Evolutionary conservation across 2,329 filamentous ascomycete species (phyloP).

Genomic region (Acrocalymma vagum): DNA sequence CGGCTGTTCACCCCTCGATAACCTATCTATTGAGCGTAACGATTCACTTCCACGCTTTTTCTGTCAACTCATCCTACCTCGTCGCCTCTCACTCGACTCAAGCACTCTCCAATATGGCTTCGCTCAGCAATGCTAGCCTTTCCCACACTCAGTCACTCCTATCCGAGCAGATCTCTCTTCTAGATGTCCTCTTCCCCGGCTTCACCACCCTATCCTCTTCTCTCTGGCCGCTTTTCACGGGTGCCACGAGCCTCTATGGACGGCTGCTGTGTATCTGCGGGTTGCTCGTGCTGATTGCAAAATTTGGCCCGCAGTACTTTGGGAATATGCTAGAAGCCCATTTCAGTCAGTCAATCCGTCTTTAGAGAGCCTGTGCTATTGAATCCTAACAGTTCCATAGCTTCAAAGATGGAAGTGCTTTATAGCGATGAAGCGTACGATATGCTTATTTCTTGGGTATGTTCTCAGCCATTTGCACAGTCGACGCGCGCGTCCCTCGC

Average conservation of each 20-base stretch:
- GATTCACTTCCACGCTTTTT: no score
- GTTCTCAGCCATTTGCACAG: conserved; percentile 11
- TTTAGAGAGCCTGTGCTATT: conserved; percentile 3
- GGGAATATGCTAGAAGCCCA: conserved; percentile 16
- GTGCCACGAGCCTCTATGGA: conserved; percentile 12
- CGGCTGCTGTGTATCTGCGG: conserved; percentile 12
- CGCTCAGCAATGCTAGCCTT: conserved; percentile 10
- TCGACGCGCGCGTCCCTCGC: conserved; percentile 15
- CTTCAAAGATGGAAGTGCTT: conserved; percentile 15
- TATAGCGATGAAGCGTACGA: conserved; percentile 19
- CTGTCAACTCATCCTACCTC: no score
- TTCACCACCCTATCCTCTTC: conserved; percentile 10
- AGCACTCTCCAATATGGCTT: conserved; percentile 17
- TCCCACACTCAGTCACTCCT: conserved; percentile 12
- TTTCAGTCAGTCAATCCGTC: conserved; percentile 14
- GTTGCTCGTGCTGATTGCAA: conserved; percentile 17
- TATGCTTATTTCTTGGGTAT: conserved; percentile 17
- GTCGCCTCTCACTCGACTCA: no score
- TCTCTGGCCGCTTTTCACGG: conserved; percentile 13
- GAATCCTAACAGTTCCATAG: conserved; percentile 12
- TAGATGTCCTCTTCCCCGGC: conserved; percentile 16
- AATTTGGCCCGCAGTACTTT: conserved; percentile 13
- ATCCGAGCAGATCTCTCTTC: conserved; percentile 13
- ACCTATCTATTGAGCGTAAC: no score
- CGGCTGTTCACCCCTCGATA: no score